A percentile compares a stretch with the other conserved stretches of the same genome.
These are phyloP conservation scores for Spizellomyces punctatus DNA, from an alignment of 192 early-diverging fungal species.

Conservation along the genomic window DNA sequence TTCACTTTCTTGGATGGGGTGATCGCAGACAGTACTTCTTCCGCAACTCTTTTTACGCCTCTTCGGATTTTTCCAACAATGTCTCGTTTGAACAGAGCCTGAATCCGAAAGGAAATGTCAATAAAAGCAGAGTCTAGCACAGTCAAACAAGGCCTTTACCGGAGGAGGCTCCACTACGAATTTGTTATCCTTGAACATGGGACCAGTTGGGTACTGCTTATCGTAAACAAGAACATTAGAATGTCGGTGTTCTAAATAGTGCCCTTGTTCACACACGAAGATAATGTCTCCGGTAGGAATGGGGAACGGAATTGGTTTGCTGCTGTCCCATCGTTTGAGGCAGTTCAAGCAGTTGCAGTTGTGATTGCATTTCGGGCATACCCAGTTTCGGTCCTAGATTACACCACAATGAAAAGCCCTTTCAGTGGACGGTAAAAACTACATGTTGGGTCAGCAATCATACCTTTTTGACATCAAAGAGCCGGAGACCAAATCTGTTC, in stretches of 20 bases:
- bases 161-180: slow-evolving; percentile 19
- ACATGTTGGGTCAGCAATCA: neutral
- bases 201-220: slow-evolving; percentile 14
- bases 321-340: slow-evolving; percentile 8
- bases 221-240: slow-evolving; percentile 14
- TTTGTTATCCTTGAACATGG: slow-evolving; percentile 13
- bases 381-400: slow-evolving; percentile 2
- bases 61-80: neutral
- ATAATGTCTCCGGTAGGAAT: slow-evolving; percentile 12
- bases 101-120: neutral
- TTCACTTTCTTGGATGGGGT: neutral
- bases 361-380: slow-evolving; percentile 12
- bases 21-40: neutral
- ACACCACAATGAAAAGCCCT: neutral
- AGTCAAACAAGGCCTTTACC: neutral
- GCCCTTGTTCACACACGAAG: slow-evolving; percentile 17
- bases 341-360: slow-evolving; percentile 24
- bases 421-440: neutral
- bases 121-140: neutral
- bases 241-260: slow-evolving; percentile 12
- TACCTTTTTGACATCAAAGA: slow-evolving; percentile 22
- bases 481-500: slow-evolving; percentile 9
- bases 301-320: slow-evolving; percentile 18
- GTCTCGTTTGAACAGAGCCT: neutral
- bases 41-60: neutral